Percentiles rank a stretch among this genome's conserved stretches.
Conservation (phyloP, 2,329 filamentous ascomycete species). For the Phyllosticta citribraziliensis region DNA sequence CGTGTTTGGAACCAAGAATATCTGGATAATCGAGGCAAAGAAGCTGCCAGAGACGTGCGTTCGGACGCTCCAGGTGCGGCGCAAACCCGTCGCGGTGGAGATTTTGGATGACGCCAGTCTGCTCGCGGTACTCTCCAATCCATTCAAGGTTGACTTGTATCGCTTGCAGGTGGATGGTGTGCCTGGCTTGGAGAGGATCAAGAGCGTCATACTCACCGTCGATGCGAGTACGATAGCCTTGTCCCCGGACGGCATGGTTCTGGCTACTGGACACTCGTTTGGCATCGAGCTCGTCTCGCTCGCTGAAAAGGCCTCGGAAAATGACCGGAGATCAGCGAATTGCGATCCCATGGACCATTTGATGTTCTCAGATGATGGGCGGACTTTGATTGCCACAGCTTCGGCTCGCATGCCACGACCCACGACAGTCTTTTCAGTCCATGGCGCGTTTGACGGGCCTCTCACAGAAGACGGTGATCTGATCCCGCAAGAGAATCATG, state of each 20-base stretch:
- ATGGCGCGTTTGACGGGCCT: conserved; percentile 29
- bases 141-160: conserved; percentile 82
- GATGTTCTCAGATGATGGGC: conserved; percentile 30
- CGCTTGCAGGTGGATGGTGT: conserved; percentile 42
- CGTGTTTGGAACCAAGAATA: conserved; percentile 27
- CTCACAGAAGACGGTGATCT: conserved; percentile 31
- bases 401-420: conserved; percentile 26
- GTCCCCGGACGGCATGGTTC: conserved; percentile 69
- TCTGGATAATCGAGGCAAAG: conserved; percentile 28
- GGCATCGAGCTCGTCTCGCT: conserved; percentile 83
- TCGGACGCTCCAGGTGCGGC: conserved; percentile 26
- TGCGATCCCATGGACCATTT: conserved; percentile 27
- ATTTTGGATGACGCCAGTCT: conserved; percentile 69
- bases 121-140: conserved; percentile 69
- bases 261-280: conserved; percentile 76
- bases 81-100: conserved; percentile 49
- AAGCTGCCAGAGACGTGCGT: conserved; percentile 28
- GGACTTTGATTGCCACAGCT: conserved; percentile 29
- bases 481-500: conserved; percentile 25
- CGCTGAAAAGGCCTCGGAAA: conserved; percentile 44
- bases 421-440: conserved; percentile 29
- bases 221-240: conserved; percentile 68
- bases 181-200: conserved; percentile 54
- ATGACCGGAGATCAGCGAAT: conserved; percentile 25
- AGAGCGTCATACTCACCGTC: conserved; percentile 68